These are phyloP conservation scores for Lepiota brunneoincarnata DNA, from an alignment of 768 basidiomycete genomes.

Conservation along the genomic window DNA sequence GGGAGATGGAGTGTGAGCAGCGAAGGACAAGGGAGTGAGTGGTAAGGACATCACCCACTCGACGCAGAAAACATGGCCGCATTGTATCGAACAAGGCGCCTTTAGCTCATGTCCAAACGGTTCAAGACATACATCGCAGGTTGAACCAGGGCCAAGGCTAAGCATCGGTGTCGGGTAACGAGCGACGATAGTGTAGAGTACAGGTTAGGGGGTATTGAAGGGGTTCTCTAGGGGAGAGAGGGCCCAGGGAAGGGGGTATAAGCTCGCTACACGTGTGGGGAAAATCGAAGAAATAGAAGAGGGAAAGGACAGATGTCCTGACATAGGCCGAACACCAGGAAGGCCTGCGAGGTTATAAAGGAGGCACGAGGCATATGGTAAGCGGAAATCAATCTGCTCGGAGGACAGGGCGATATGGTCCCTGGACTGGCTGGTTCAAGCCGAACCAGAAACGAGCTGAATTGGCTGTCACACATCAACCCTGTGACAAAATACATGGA, in stretches of 20 bases:
- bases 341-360: constrained; percentile 32
- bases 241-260: constrained; percentile 19
- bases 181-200: constrained; percentile 22
- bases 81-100: constrained; percentile 62
- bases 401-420: constrained; percentile 25
- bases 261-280: constrained; percentile 15
- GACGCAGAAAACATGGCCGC: constrained; percentile 72
- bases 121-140: constrained; percentile 78
- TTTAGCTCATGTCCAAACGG: constrained; percentile 49
- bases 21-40: not conserved
- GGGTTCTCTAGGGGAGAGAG: constrained; percentile 16
- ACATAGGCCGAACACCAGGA: constrained; percentile 31
- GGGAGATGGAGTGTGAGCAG: constrained; percentile 11
- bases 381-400: constrained; percentile 32
- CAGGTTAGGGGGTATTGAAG: constrained; percentile 17
- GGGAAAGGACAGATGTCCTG: constrained; percentile 34
- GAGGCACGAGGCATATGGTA: constrained; percentile 40
- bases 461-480: constrained; percentile 14
- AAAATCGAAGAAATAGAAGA: constrained; percentile 10
- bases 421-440: constrained; percentile 27
- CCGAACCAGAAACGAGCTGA: not conserved
- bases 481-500: constrained; percentile 10
- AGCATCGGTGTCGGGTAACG: constrained; percentile 51
- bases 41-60: constrained; percentile 26
- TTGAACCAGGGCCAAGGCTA: constrained; percentile 58